Evolutionary conservation across 2,329 filamentous ascomycete genomes (phyloP).

Genomic region (Lecanicillium sp.): DNA sequence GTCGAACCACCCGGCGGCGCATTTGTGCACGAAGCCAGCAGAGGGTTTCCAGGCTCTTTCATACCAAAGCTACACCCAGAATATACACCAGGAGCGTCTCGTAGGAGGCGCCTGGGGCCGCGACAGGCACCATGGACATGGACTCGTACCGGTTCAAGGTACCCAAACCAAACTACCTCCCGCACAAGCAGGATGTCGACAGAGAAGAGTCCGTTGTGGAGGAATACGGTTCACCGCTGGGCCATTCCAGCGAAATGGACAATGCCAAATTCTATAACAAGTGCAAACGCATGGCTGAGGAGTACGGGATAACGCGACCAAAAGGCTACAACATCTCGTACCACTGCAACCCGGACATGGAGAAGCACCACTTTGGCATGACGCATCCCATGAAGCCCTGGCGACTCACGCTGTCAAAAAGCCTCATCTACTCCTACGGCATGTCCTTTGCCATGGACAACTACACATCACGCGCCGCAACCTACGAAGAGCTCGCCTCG

Average conservation of each 20-base stretch:
- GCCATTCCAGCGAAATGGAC: conserved; percentile 42
- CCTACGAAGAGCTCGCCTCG: conserved; percentile 75
- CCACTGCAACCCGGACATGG: conserved; percentile 90
- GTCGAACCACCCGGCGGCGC: too few relatives aligned
- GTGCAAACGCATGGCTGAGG: conserved; percentile 47
- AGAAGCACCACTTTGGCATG: conserved; percentile 93
- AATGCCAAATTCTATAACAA: conserved; percentile 50
- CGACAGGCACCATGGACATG: conserved; percentile 23
- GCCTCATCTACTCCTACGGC: conserved; percentile 88
- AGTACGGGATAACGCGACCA: conserved; percentile 68
- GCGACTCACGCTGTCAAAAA: conserved; percentile 91
- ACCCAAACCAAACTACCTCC: conserved; percentile 53
- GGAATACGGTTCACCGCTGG: conserved; percentile 43
- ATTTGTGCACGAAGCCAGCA: too few relatives aligned
- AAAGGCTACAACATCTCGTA: conserved; percentile 89
- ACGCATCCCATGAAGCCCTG: conserved; percentile 99
- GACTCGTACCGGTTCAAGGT: conserved; percentile 45
- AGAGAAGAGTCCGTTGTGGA: conserved; percentile 44
- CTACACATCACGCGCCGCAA: conserved; percentile 76
- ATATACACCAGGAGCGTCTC: neutral
- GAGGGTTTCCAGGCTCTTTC: too few relatives aligned
- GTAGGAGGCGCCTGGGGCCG: neutral
- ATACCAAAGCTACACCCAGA: too few relatives aligned
- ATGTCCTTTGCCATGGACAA: conserved; percentile 97
- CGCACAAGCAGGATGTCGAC: conserved; percentile 45